Evolutionary conservation across 202 grass and related monocot species (phyloP), one percentile per base, ranked within the genome.

Genomic region (Setaria viridis): DNA sequence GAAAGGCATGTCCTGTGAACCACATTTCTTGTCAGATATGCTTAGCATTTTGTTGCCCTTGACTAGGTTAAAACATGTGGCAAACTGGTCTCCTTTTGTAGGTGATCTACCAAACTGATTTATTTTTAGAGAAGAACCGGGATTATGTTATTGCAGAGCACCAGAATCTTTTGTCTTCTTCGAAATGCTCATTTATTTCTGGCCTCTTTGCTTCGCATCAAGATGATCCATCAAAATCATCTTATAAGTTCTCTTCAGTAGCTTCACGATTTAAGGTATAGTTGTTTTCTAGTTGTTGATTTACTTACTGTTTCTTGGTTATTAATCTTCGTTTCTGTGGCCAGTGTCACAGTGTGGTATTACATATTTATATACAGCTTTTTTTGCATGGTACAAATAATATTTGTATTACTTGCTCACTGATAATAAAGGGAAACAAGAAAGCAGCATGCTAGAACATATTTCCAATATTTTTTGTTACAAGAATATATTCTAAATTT

Each of bases 241-340:
- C 94, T 72, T 92, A 90, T 82, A 97, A 97, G 63, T 97, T 97
- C 85, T 93, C 91, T 86, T 97, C 94, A 67, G 85, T 97, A 84
- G 89, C 87, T 76, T 97, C 91, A 74, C 85, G 94, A 83, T 97
- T 94, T 78, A 97, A 97, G 94, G 94, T 97, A 87, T 73, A 56
- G 47, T 72, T 30, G 6, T 88, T 83, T 88, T 72, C 8, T 64
- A 54, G 11, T 46, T 56, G 25, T 79, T 45, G 17, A 14, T 11
- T 58, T 77, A 86, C 72, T n/a, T 53, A 53, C 21, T 77, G 64
- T 89, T 89, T 64, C 75, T 60, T 58, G 20, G 43, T 78, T 84
- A 76, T 74, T 58, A 66, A 20, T 80, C 69, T 73, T 86, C 30
- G 30, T 39, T 76, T 50, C 66, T 45, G 66, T 65, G 11, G 47